Conservation (phyloP, 306 rosid species). For the Vigna mungo region DNA sequence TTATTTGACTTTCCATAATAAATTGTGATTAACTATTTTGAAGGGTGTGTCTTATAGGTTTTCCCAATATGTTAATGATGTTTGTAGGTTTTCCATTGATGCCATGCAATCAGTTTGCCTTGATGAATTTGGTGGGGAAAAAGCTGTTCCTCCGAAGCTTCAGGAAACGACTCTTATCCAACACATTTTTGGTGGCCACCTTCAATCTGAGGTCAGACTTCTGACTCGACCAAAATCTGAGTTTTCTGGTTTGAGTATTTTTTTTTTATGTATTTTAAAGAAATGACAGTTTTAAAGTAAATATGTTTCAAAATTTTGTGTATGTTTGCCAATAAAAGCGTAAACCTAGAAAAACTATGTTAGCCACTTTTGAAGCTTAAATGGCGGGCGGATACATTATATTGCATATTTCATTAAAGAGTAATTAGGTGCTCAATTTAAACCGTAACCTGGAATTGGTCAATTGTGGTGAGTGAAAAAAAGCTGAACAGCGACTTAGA, state of each 20-base stretch:
- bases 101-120: constrained; percentile 91
- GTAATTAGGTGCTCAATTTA: background rate
- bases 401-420: background rate
- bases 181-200: constrained; percentile 88
- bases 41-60: constrained; percentile 25
- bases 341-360: too few relatives aligned
- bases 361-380: too few relatives aligned
- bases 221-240: background rate
- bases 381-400: background rate
- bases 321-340: too few relatives aligned
- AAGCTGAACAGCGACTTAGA: background rate
- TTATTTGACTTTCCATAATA: constrained; percentile 19
- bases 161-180: constrained; percentile 87
- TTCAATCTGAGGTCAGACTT: constrained; percentile 83
- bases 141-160: constrained; percentile 61
- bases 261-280: too few relatives aligned
- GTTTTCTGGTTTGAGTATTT: constrained; percentile 5
- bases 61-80: background rate
- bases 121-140: constrained; percentile 90
- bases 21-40: background rate
- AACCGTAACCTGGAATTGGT: background rate
- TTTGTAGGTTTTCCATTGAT: constrained; percentile 78
- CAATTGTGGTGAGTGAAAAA: background rate
- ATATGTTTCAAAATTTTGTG: too few relatives aligned
- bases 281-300: too few relatives aligned